These are phyloP conservation scores for Penicillium turbatum DNA, from an alignment of 495 filamentous ascomycete species.

Conservation along the genomic window DNA sequence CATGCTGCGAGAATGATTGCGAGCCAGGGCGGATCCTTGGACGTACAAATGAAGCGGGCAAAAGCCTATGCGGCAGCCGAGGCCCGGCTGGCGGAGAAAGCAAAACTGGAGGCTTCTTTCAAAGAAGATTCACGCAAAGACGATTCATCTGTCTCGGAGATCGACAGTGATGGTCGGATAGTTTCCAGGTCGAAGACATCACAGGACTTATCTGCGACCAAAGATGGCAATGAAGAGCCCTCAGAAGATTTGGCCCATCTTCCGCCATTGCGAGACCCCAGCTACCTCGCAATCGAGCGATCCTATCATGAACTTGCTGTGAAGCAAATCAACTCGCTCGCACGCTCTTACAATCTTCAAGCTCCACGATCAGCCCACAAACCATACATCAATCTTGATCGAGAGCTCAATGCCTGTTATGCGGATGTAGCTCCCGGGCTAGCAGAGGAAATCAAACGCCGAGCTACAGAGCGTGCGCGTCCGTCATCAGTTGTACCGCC, in stretches of 20 bases:
- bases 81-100: slow-evolving; percentile 39
- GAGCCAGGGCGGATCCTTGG: slow-evolving; percentile 71
- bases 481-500: slow-evolving; percentile 30
- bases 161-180: slow-evolving; percentile 26
- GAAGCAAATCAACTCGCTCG: slow-evolving; percentile 69
- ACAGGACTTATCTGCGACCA: slow-evolving; percentile 6
- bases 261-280: slow-evolving; percentile 40
- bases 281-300: slow-evolving; percentile 61
- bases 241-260: slow-evolving; percentile 33
- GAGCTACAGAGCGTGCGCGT: slow-evolving; percentile 53
- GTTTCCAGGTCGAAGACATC: slow-evolving; percentile 9
- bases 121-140: slow-evolving; percentile 1
- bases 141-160: slow-evolving; percentile 11
- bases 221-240: neutral
- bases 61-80: slow-evolving; percentile 73
- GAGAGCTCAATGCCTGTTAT: slow-evolving; percentile 77
- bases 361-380: slow-evolving; percentile 90
- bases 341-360: slow-evolving; percentile 91
- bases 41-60: slow-evolving; percentile 69
- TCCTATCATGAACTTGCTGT: slow-evolving; percentile 78
- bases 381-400: slow-evolving; percentile 80
- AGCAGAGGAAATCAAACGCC: slow-evolving; percentile 62
- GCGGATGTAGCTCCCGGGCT: slow-evolving; percentile 78
- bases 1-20: slow-evolving; percentile 79
- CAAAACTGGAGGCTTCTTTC: slow-evolving; percentile 47